Conservation (phyloP, 2,329 filamentous ascomycete genomes). For the Lachnum nothofagi region DNA sequence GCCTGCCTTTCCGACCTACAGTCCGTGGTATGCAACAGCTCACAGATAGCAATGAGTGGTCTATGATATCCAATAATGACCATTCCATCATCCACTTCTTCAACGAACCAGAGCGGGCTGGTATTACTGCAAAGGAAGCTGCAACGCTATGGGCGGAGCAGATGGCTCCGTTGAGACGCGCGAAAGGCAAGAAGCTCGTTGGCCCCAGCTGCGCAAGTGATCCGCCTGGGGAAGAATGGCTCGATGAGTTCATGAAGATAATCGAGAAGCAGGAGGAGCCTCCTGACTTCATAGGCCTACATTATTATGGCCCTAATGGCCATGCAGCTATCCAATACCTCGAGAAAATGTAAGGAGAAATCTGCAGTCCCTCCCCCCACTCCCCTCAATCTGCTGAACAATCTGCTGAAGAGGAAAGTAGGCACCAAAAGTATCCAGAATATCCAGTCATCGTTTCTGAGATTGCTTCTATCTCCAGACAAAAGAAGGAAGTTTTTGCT, state of each 20-base stretch:
- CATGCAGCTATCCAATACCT: constrained; percentile 36
- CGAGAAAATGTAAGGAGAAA: constrained; percentile 33
- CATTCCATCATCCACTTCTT: constrained; percentile 39
- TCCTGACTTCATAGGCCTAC: constrained; percentile 41
- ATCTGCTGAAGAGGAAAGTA: too few species aligned
- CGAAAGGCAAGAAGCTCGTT: constrained; percentile 35
- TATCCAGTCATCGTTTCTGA: constrained; percentile 39
- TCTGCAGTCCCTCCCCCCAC: too few species aligned
- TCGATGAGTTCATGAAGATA: constrained; percentile 38
- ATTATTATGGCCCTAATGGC: constrained; percentile 39
- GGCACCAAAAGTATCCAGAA: constrained; percentile 31
- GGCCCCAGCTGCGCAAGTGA: constrained; percentile 38
- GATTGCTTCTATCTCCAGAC: constrained; percentile 38
- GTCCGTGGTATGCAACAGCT: constrained; percentile 36
- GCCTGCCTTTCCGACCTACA: constrained; percentile 39
- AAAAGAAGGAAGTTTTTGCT: constrained; percentile 34
- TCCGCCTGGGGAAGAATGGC: constrained; percentile 37
- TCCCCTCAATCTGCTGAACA: too few species aligned
- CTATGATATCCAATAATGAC: constrained; percentile 28
- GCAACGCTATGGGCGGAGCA: constrained; percentile 37
- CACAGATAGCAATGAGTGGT: constrained; percentile 38
- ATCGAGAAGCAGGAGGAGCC: constrained; percentile 29
- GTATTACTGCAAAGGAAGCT: constrained; percentile 34
- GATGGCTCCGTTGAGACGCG: constrained; percentile 35
- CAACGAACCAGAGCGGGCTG: constrained; percentile 42